A percentile compares a stretch with the other conserved stretches of the same genome.
These are phyloP conservation scores for Solanum medicagineum DNA, from an alignment of 257 asterid species.

Conservation along the genomic window DNA sequence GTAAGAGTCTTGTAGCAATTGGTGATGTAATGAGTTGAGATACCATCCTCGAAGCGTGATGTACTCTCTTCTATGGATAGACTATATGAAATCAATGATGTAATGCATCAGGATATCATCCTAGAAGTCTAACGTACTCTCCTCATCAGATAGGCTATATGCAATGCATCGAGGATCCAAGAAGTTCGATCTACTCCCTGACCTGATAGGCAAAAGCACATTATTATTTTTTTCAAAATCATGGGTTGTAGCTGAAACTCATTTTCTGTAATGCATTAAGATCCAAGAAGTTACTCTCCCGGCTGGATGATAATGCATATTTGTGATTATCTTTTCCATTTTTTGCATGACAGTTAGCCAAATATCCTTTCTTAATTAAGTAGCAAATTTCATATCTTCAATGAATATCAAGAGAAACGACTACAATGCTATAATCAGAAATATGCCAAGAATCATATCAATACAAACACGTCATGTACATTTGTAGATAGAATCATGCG, in stretches of 20 bases:
- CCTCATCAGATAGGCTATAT: not conserved
- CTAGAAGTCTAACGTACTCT: not conserved
- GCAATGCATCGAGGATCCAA: not conserved
- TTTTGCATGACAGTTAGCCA: not conserved
- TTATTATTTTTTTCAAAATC: not conserved
- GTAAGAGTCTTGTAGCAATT: not conserved
- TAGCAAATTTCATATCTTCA: not conserved
- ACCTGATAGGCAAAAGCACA: not conserved
- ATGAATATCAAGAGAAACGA: not conserved
- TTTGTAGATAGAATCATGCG: not conserved
- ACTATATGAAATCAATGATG: not conserved
- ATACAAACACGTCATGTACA: not conserved
- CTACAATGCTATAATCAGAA: not conserved
- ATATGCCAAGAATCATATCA: not conserved
- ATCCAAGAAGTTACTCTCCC: not conserved
- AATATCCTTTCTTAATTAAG: not conserved
- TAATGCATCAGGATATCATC: not conserved
- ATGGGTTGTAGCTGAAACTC: not conserved
- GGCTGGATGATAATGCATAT: not conserved
- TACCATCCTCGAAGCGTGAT: not conserved
- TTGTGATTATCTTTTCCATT: not conserved
- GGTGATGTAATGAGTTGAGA: not conserved
- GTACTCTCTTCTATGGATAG: not conserved
- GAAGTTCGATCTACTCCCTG: not conserved
- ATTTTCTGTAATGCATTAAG: not conserved